Evolutionary conservation across 305 asterid species (phyloP).

Genomic region (Solanum chacoense): DNA sequence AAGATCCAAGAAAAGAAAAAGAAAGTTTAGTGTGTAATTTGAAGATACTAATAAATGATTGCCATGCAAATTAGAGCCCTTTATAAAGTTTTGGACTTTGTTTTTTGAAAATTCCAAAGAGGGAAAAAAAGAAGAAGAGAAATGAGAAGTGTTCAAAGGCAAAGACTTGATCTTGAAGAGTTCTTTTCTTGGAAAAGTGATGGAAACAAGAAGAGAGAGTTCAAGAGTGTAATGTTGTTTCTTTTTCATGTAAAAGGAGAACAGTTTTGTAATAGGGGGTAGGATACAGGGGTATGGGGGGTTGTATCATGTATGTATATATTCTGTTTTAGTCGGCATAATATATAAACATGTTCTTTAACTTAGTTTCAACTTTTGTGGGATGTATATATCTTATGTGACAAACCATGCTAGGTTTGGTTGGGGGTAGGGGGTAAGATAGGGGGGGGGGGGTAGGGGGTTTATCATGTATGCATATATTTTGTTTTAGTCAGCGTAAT

Average conservation of each 20-base stretch:
- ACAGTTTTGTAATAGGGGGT: neutral
- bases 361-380: neutral
- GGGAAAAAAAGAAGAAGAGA: constrained; percentile 45
- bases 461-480: neutral
- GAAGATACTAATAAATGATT: constrained; percentile 27
- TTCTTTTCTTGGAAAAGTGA: constrained; percentile 20
- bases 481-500: neutral
- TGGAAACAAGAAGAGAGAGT: constrained; percentile 10
- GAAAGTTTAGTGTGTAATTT: neutral
- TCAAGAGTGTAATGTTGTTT: constrained; percentile 6
- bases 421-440: too few species aligned
- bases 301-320: neutral
- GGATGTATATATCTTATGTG: too few species aligned
- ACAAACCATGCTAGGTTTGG: too few species aligned
- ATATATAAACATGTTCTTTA: too few species aligned
- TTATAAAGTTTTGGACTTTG: constrained; percentile 26
- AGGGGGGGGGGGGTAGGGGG: neutral
- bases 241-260: constrained; percentile 47
- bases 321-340: neutral
- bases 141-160: constrained; percentile 22
- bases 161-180: constrained; percentile 25
- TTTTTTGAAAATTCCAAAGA: constrained; percentile 46
- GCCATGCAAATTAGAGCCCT: constrained; percentile 57
- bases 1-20: constrained; percentile 3
- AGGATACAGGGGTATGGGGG: neutral